Percentiles rank a stretch among this genome's conserved stretches.
Evolutionary conservation across 1,284 basidiomycete species (phyloP).

Genomic region (Rhodotorula mucilaginosa): DNA sequence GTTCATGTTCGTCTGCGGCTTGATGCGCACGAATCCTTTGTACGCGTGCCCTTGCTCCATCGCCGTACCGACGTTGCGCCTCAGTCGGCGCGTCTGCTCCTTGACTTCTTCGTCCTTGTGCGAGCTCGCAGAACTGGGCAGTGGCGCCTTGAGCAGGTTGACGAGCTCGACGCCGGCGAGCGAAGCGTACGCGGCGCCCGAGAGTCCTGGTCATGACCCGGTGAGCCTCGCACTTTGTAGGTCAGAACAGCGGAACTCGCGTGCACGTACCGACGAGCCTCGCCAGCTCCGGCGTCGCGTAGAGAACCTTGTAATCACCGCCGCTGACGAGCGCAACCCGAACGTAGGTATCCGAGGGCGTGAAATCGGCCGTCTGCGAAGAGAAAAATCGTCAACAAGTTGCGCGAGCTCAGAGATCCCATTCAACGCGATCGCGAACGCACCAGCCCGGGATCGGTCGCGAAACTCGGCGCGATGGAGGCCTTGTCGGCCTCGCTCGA

Average conservation of each 20-base stretch:
- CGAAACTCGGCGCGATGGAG: background rate
- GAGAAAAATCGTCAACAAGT: background rate
- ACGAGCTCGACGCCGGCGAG: slow-evolving; percentile 71
- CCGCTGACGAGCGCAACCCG: slow-evolving; percentile 13
- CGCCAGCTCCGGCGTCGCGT: slow-evolving; percentile 14
- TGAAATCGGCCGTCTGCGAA: background rate
- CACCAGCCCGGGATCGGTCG: background rate
- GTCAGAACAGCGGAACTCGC: no score
- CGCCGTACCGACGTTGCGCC: slow-evolving; percentile 7
- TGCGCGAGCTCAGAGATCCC: background rate
- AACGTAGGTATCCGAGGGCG: slow-evolving; percentile 19
- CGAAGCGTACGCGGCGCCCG: slow-evolving; percentile 55
- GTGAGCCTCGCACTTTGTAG: no score
- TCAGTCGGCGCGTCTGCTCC: slow-evolving; percentile 13
- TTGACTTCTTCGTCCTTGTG: background rate
- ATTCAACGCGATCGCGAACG: background rate
- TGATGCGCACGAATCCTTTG: slow-evolving; percentile 8
- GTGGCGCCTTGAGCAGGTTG: slow-evolving; percentile 59
- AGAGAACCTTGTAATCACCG: slow-evolving; percentile 1
- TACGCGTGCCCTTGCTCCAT: slow-evolving; percentile 13
- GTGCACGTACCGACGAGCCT: slow-evolving; percentile 6
- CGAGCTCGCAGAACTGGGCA: background rate
- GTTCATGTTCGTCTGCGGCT: background rate
- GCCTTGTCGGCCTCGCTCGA: background rate
- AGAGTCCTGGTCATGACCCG: background rate